Evolutionary conservation across 495 filamentous ascomycete species (phyloP).

Genomic region (Aspergillus cavernicola): DNA sequence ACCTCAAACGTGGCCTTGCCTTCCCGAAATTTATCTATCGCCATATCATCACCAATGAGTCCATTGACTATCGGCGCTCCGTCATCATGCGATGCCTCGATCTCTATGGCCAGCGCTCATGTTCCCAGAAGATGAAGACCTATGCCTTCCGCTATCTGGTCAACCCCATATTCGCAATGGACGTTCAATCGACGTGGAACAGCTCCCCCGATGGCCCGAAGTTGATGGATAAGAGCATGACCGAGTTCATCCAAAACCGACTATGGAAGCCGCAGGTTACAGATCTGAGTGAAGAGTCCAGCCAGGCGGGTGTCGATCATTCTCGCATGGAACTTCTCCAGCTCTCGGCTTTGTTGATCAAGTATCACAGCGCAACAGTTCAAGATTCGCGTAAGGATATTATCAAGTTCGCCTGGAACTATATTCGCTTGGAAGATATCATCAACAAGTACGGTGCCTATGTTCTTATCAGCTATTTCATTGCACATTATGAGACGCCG

Average conservation of each 20-base stretch:
- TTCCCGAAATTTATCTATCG: constrained; percentile 81
- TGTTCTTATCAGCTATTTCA: constrained; percentile 95
- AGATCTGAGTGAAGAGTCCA: constrained; percentile 80
- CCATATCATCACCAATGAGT: constrained; percentile 77
- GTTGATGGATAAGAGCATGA: constrained; percentile 82
- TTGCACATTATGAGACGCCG: constrained; percentile 93
- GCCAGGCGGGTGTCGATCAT: constrained; percentile 86
- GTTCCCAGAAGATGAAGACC: constrained; percentile 83
- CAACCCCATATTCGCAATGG: constrained; percentile 96
- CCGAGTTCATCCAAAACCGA: constrained; percentile 86
- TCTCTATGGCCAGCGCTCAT: constrained; percentile 71
- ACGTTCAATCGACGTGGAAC: constrained; percentile 65
- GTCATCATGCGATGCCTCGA: constrained; percentile 85
- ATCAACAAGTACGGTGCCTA: constrained; percentile 99
- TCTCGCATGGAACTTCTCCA: constrained; percentile 95
- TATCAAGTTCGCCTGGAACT: constrained; percentile 99
- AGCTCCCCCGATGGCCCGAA: constrained; percentile 57
- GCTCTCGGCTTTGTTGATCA: constrained; percentile 88
- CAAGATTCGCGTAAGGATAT: constrained; percentile 94
- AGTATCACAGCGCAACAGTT: constrained; percentile 80
- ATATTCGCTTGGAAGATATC: constrained; percentile 93
- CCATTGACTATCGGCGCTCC: constrained; percentile 82
- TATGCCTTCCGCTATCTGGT: constrained; percentile 89
- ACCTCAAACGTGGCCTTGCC: constrained; percentile 70
- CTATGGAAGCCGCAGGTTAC: constrained; percentile 87